Evolutionary conservation across 352 stramenopile genomes (phyloP), one percentile per base, ranked within the genome.

Genomic region (Phytophthora citricola): DNA sequence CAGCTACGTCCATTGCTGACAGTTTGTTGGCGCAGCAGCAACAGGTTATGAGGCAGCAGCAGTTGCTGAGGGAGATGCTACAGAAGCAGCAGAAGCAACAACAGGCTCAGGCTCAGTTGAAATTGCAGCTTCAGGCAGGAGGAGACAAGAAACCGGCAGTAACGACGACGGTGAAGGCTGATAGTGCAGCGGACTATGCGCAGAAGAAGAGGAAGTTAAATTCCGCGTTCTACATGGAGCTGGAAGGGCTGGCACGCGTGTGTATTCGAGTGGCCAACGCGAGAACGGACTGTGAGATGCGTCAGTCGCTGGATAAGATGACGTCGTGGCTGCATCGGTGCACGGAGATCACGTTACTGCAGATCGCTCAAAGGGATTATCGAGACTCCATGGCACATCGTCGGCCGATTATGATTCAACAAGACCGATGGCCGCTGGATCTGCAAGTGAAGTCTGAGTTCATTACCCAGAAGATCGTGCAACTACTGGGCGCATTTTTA

Each of bases 371-470:
- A 38, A 76, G 78, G 15, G 85, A 93, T 48, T 86, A 88, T 31
- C 63, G 65, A 3, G 70, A 85, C 15, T 76, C 78, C 0, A 53
- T 88, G 46, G 46, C 64, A 0, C 60, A 63, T 15, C 80, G 80
- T 27, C 76, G 76, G 4, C 68, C 66, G 4, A 47, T 71, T 59
- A 62, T 91, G 29, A 68, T 80, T 17, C 68, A 79, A 17, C 63
- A 71, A 17, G 48, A 66, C 2, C 62, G 71, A 40, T 93, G 85
- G 83, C 59, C 72, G 2, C 44, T 65, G 15, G 85, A 91, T 46
- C 63, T 93, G 14, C 69, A 91, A 41, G 71, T 78, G 7, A 91
- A 91, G 69, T 86, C 71, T 15, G 82, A 84, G 27, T 78, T 65
- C 17, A 76, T 87, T 10, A 75, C 73, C 5, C 68, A 86, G 40